These are phyloP conservation scores for Fomitopsis pinicola DNA, from an alignment of 1,284 basidiomycete species.

Conservation along the genomic window DNA sequence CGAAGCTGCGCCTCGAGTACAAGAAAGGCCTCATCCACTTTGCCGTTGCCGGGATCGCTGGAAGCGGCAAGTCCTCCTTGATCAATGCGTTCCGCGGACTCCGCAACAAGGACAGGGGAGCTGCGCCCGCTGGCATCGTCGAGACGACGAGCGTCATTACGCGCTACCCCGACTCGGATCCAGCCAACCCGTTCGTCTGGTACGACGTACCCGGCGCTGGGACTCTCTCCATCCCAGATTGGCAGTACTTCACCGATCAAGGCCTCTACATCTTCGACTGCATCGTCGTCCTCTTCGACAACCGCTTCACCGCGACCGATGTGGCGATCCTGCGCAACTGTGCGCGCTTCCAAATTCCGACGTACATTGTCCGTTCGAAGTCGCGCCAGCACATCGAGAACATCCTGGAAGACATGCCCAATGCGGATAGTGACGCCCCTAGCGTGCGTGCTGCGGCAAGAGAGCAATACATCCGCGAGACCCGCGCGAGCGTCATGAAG, in stretches of 20 bases:
- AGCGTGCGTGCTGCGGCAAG: not conserved
- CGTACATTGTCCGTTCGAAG: not conserved
- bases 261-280: not conserved
- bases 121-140: not conserved
- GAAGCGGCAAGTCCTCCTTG: not conserved
- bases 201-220: not conserved
- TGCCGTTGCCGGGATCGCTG: not conserved
- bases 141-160: not conserved
- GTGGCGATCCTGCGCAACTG: not conserved
- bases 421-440: not conserved
- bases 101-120: not conserved
- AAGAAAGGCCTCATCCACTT: not conserved
- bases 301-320: not conserved
- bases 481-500: not conserved
- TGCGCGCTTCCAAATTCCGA: not conserved
- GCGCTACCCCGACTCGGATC: not conserved
- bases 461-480: not conserved
- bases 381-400: not conserved
- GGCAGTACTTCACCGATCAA: not conserved
- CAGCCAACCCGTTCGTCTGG: not conserved
- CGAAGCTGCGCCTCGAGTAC: not conserved
- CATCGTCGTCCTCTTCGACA: constrained; percentile 1
- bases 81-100: not conserved
- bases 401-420: not conserved
- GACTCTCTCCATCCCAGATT: not conserved